Conservation (phyloP, 2,329 filamentous ascomycete genomes). For the Pseudonectria foliicola region DNA sequence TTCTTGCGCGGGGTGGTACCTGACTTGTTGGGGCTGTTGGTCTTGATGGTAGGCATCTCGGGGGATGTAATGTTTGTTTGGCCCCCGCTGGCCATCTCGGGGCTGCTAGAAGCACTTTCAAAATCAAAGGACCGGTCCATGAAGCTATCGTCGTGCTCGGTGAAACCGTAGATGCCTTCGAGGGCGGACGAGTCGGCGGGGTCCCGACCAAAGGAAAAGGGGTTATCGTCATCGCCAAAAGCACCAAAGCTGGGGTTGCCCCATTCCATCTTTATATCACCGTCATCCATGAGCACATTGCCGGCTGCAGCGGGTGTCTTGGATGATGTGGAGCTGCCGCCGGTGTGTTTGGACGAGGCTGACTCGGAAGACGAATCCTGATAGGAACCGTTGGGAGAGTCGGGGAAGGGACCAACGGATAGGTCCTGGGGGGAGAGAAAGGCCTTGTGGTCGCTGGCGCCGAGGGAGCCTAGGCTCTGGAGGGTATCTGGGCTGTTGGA, state of each 20-base stretch:
- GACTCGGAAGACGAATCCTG: conserved; percentile 48
- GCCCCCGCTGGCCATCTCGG: conserved; percentile 29
- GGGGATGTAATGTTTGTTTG: conserved; percentile 34
- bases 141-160: conserved; percentile 33
- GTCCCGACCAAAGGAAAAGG: conserved; percentile 28
- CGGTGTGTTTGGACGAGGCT: conserved; percentile 40
- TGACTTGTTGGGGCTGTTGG: conserved; percentile 22
- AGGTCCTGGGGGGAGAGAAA: conserved; percentile 29
- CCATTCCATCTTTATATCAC: conserved; percentile 37
- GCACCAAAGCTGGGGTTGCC: conserved; percentile 25
- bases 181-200: conserved; percentile 16
- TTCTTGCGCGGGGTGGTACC: conserved; percentile 30
- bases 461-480: conserved; percentile 26
- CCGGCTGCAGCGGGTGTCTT: conserved; percentile 34
- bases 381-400: conserved; percentile 35
- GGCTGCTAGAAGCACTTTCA: conserved; percentile 51
- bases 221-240: conserved; percentile 32
- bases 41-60: conserved; percentile 34
- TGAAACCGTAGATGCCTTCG: conserved; percentile 25
- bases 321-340: conserved; percentile 39
- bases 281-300: conserved; percentile 39
- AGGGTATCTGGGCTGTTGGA: conserved; percentile 32
- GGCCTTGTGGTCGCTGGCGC: conserved; percentile 23
- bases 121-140: conserved; percentile 50
- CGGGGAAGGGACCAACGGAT: conserved; percentile 32